Conservation (phyloP, 2,329 filamentous ascomycete species). For the Cladosporium sp. region DNA sequence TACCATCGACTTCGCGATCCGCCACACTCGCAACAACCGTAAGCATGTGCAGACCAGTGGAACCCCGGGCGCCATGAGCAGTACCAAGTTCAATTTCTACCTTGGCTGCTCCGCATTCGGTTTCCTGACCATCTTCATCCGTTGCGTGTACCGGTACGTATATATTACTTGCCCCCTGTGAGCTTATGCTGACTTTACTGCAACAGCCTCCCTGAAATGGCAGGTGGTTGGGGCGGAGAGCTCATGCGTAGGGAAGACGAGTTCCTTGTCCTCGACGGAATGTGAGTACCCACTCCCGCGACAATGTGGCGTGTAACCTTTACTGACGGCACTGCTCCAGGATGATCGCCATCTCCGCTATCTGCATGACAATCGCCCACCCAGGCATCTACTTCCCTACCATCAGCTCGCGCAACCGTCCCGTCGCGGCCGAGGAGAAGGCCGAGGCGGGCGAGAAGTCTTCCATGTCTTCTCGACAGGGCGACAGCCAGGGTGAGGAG, state of each 20-base stretch:
- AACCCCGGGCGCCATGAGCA: constrained; percentile 1
- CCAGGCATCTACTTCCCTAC: constrained; percentile 39
- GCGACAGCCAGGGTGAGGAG: background rate
- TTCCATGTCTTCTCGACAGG: constrained; percentile 7
- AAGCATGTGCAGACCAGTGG: background rate
- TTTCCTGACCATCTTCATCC: constrained; percentile 58
- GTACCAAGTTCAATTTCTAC: constrained; percentile 48
- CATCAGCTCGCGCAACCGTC: constrained; percentile 4
- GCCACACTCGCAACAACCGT: constrained; percentile 4
- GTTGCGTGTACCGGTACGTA: constrained; percentile 53
- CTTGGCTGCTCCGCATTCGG: constrained; percentile 50
- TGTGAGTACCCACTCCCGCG: background rate
- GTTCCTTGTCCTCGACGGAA: constrained; percentile 42
- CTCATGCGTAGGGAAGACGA: constrained; percentile 43
- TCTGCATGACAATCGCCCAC: constrained; percentile 38
- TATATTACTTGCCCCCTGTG: background rate
- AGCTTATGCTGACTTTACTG: constrained; percentile 8
- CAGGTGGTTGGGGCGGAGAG: constrained; percentile 43
- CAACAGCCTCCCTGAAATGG: constrained; percentile 44
- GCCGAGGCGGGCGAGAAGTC: background rate
- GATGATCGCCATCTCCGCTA: constrained; percentile 40
- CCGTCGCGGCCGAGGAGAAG: background rate
- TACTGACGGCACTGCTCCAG: constrained; percentile 18
- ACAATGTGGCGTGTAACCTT: background rate
- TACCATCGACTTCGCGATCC: constrained; percentile 35